Evolutionary conservation across 2,329 filamentous ascomycete genomes (phyloP).

Genomic region (Aspergillus sp.): DNA sequence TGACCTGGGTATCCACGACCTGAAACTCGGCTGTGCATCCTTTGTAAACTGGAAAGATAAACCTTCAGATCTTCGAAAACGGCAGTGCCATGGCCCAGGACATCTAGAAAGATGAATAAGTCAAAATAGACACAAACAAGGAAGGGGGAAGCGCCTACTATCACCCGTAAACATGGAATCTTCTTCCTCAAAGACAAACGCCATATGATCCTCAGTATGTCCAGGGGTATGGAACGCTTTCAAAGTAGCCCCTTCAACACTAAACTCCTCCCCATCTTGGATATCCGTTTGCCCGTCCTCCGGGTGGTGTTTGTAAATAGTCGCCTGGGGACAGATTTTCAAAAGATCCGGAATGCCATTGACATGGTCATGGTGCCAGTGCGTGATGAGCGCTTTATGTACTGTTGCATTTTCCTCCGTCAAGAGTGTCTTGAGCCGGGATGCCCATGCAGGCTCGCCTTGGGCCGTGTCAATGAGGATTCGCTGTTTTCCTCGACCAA

Average conservation of each 20-base stretch:
- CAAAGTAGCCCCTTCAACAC: conserved; percentile 54
- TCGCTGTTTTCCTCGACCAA: conserved; percentile 69
- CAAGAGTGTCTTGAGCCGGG: conserved; percentile 61
- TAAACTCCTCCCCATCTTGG: conserved; percentile 49
- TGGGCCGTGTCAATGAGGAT: conserved; percentile 89
- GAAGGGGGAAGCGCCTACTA: conserved; percentile 38
- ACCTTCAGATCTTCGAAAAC: conserved; percentile 72
- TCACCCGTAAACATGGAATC: conserved; percentile 84
- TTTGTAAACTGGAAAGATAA: conserved; percentile 65
- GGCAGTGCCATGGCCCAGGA: conserved; percentile 79
- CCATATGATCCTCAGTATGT: conserved; percentile 79
- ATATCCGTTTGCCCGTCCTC: conserved; percentile 49
- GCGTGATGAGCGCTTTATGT: conserved; percentile 70
- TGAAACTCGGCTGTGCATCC: conserved; percentile 58
- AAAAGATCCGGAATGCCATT: conserved; percentile 69
- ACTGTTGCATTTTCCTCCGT: conserved; percentile 64
- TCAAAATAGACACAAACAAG: conserved; percentile 1
- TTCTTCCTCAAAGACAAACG: conserved; percentile 70
- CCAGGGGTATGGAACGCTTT: conserved; percentile 65
- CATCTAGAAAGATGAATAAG: conserved; percentile 43
- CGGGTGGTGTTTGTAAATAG: conserved; percentile 64
- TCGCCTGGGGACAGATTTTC: conserved; percentile 56
- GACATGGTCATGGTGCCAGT: conserved; percentile 88
- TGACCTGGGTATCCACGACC: conserved; percentile 83
- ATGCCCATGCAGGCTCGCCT: conserved; percentile 69